Conservation (phyloP, 2,329 filamentous ascomycete species). For the Sporothrix globosa region DNA sequence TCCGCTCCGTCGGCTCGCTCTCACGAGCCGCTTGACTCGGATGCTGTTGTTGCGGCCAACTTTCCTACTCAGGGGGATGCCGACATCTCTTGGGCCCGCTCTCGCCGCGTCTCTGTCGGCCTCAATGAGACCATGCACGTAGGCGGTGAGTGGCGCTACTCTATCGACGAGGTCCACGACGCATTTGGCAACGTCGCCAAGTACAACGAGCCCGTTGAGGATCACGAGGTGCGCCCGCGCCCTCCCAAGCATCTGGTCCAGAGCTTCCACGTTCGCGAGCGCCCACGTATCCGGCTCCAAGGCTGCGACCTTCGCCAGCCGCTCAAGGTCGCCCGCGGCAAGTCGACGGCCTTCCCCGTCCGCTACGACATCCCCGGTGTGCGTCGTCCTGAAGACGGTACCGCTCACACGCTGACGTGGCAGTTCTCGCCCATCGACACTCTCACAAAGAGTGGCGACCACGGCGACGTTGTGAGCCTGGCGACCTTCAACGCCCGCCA, state of each 20-base stretch:
- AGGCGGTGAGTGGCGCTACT: slow-evolving; percentile 84
- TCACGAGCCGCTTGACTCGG: neutral
- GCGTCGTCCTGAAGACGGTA: slow-evolving; percentile 55
- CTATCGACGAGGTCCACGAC: slow-evolving; percentile 89
- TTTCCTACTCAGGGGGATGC: slow-evolving; percentile 62
- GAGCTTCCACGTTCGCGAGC: slow-evolving; percentile 81
- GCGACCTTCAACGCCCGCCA: slow-evolving; percentile 65
- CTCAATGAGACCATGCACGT: slow-evolving; percentile 86
- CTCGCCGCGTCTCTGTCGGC: slow-evolving; percentile 74
- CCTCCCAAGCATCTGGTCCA: slow-evolving; percentile 68
- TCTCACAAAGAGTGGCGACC: slow-evolving; percentile 70
- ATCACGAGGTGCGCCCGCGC: slow-evolving; percentile 66
- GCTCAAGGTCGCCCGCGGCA: slow-evolving; percentile 79
- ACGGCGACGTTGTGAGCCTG: slow-evolving; percentile 61
- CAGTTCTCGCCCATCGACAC: slow-evolving; percentile 76
- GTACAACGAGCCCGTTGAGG: slow-evolving; percentile 69
- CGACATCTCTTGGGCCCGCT: slow-evolving; percentile 78
- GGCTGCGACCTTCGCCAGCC: slow-evolving; percentile 80
- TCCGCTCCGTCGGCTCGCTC: neutral
- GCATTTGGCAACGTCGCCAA: slow-evolving; percentile 83
- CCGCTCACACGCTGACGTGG: slow-evolving; percentile 75
- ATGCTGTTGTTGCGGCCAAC: slow-evolving; percentile 40
- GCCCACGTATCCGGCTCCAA: slow-evolving; percentile 71
- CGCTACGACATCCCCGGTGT: slow-evolving; percentile 66
- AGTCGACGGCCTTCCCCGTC: slow-evolving; percentile 69